A percentile compares a stretch with the other conserved stretches of the same genome.
phyloP scores from a whole-genome alignment of 106 monocot species.

The Gastrodia elata region DNA sequence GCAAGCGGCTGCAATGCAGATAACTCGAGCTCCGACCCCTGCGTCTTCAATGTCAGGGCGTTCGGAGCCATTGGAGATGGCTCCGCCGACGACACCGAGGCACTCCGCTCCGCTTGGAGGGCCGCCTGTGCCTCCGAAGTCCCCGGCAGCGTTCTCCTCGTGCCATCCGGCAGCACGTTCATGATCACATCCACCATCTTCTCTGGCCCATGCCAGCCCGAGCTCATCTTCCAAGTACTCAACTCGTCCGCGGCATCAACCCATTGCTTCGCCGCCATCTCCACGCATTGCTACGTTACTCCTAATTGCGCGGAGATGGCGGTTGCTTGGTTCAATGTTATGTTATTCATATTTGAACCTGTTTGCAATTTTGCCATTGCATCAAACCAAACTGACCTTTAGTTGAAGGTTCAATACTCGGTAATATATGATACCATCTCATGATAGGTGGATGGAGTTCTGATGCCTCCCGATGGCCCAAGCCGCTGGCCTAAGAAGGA shows the following conservation, averaged over 20 bases:
- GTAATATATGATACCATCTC: too few relatives aligned
- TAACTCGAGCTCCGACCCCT: constrained; percentile 25
- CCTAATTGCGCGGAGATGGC: neutral
- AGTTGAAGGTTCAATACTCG: too few relatives aligned
- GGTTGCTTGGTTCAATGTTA: neutral
- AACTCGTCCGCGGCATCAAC: neutral
- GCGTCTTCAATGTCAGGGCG: constrained; percentile 52
- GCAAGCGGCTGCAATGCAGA: constrained; percentile 8
- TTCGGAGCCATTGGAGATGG: constrained; percentile 81
- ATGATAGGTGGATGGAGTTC: constrained; percentile 76
- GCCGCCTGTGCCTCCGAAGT: constrained; percentile 54
- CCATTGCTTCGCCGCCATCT: neutral
- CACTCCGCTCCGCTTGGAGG: constrained; percentile 73
- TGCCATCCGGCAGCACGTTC: constrained; percentile 65
- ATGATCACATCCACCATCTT: constrained; percentile 77
- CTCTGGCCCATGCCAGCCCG: constrained; percentile 77
- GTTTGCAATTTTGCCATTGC: too few relatives aligned
- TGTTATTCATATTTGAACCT: too few relatives aligned
- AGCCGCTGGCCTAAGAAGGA: constrained; percentile 77
- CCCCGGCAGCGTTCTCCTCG: constrained; percentile 44
- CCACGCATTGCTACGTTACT: neutral
- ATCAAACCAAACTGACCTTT: too few relatives aligned
- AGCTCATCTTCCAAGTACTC: constrained; percentile 65
- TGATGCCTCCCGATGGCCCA: constrained; percentile 91
- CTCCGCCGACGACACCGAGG: constrained; percentile 64